phyloP scores from a whole-genome alignment of 2,329 filamentous ascomycete genomes.

The Colletotrichum tanaceti region DNA sequence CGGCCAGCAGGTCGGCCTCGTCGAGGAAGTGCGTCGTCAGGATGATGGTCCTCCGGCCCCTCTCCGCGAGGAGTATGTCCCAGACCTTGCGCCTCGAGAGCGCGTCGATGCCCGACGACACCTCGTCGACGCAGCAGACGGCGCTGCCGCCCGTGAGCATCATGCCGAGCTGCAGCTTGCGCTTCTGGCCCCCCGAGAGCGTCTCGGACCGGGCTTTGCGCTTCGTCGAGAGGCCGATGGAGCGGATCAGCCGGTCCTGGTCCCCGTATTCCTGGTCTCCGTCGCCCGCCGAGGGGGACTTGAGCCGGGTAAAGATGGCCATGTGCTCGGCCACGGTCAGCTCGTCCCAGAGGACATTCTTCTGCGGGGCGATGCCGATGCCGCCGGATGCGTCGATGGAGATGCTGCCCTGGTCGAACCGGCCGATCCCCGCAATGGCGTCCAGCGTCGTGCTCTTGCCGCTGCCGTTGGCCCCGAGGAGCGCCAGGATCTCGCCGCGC shows the following conservation, averaged over 20 bases:
- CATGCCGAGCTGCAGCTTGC: slow-evolving; percentile 81
- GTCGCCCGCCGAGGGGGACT: slow-evolving; percentile 61
- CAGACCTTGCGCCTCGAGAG: slow-evolving; percentile 64
- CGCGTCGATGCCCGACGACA: slow-evolving; percentile 79
- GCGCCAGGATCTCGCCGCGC: slow-evolving; percentile 84
- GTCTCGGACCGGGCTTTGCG: slow-evolving; percentile 69
- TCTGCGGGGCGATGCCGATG: slow-evolving; percentile 76
- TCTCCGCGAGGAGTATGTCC: slow-evolving; percentile 75
- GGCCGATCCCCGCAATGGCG: slow-evolving; percentile 47
- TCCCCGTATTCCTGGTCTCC: no score
- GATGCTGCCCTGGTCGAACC: slow-evolving; percentile 68
- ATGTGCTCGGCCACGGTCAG: slow-evolving; percentile 79
- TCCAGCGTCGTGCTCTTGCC: slow-evolving; percentile 79
- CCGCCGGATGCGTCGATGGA: slow-evolving; percentile 81
- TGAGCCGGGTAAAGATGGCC: slow-evolving; percentile 75
- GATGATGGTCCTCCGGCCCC: slow-evolving; percentile 74
- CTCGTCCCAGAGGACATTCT: slow-evolving; percentile 81
- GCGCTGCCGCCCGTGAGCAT: slow-evolving; percentile 81
- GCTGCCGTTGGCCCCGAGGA: slow-evolving; percentile 75
- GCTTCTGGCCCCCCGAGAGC: slow-evolving; percentile 80
- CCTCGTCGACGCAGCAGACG: slow-evolving; percentile 80
- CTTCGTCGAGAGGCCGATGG: slow-evolving; percentile 75
- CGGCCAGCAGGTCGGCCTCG: slow-evolving; percentile 77
- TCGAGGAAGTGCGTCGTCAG: slow-evolving; percentile 83
- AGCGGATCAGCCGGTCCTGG: slow-evolving; percentile 61